Evolutionary conservation across 345 rosid species (phyloP).

Genomic region (Salix caprea): DNA sequence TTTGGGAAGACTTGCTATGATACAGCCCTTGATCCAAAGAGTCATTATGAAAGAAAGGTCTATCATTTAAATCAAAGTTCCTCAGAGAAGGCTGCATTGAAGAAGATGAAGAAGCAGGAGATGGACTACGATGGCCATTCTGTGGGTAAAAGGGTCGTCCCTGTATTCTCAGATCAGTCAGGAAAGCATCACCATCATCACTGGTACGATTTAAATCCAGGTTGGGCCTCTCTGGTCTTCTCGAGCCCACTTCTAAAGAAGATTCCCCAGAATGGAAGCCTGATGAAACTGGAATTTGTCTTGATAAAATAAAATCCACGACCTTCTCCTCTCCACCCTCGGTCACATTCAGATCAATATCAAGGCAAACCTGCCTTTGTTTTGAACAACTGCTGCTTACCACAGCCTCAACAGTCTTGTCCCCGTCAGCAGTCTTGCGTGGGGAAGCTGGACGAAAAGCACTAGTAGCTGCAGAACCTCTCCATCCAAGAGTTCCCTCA

Average conservation of each 20-base stretch:
- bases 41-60: conserved; percentile 48
- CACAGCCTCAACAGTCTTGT: conserved; percentile 31
- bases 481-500: conserved; percentile 66
- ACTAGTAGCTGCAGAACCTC: conserved; percentile 71
- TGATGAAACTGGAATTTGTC: conserved; percentile 48
- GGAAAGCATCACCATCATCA: conserved; percentile 60
- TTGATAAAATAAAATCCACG: conserved; percentile 38
- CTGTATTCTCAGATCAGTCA: conserved; percentile 45
- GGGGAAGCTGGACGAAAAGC: conserved; percentile 69
- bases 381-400: conserved; percentile 38
- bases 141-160: conserved; percentile 41
- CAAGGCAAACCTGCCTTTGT: conserved; percentile 45
- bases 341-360: conserved; percentile 78
- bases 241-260: conserved; percentile 50
- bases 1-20: conserved; percentile 34
- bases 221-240: conserved; percentile 56
- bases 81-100: conserved; percentile 56
- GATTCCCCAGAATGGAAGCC: conserved; percentile 55
- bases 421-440: conserved; percentile 42
- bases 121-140: conserved; percentile 60
- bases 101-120: conserved; percentile 77
- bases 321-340: conserved; percentile 69
- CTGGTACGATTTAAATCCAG: conserved; percentile 75
- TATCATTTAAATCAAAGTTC: conserved; percentile 89
- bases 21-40: conserved; percentile 46